Evolutionary conservation across 768 basidiomycete species (phyloP), one percentile per base, ranked within the genome.

Genomic region (Fomitopsis pulvina): DNA sequence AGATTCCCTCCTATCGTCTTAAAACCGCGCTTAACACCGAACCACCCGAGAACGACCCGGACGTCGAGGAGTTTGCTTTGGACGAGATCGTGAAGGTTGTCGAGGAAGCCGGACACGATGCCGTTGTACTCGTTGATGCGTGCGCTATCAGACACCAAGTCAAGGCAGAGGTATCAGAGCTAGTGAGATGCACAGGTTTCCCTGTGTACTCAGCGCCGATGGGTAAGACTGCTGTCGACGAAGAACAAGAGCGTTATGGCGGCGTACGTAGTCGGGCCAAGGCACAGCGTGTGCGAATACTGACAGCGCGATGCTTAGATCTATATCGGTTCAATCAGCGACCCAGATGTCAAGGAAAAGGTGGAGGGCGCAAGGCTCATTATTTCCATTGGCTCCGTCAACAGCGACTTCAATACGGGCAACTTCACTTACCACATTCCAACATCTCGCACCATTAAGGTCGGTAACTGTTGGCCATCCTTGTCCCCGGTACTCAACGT

Each of bases 351-450:
- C 55, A 85, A 81, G 65, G 77, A 81, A 46, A 79, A 74, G 52
- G 80, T 93, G 25, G 91, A 94, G 66, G 70, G 63, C 2, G 81
- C 89, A 3, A 86, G 83, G 55, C 70, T 93, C 39, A 80, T 90
- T 45, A 60, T 94, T 11, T 86, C 85, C 12, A 70, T 94, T 51
- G 88, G 89, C 3, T 66, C 70, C 1, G 68, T 89, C 44, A 79
- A 78, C 61, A 81, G 77, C 41, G 91, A 94, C 64, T 92, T 90
- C 72, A 94, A 94, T 65, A 89, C 87, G 1, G 92, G 90, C 27
- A 86, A 85, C 64, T 92, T 91, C 66, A 85, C 85, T 0, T 90
- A 87, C 59, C 78, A 76, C 44, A 81, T 85, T 41, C 80, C 83
- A 3, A 71, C 71, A 0, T 63, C 66, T 10, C 73, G 72, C 37